Evolutionary conservation across 169 alveolate species (phyloP), one percentile per base, ranked within the genome.

Genomic region (Eimeria falciformis): DNA sequence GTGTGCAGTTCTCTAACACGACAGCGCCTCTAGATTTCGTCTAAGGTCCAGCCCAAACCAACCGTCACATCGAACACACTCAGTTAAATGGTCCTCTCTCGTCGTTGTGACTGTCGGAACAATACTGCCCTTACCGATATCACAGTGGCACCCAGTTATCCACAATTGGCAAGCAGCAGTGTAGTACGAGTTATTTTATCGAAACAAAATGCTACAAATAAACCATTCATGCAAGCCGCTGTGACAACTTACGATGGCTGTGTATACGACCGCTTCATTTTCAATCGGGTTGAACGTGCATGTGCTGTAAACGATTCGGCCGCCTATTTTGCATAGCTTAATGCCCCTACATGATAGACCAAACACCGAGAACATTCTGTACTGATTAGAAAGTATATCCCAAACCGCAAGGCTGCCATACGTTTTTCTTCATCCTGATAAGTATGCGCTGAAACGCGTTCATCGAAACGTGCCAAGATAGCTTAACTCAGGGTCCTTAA

Each of bases 201-300:
- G 40, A 33, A 33, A 33, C 40, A 33, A 33, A 33, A 33, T 33
- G 40, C 40, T 33, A 2, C 40, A 33, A 33, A 33, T 33, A 33
- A 33, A 33, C 40, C 40, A 33, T 33, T 33, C 40, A 33, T 33
- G 40, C 40, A 33, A 2, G 40, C 40, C 40, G 40, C 40, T 33
- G 40, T 0, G 40, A 33, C 40, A 21, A 18, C 92, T 83, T 17
- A 82, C 91, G 96, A 91, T 95, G 92, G 65, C 97, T 85, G 96
- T 97, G 95, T 45, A 94, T 94, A 98, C 98, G 43, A 97, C 99
- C 21, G 99, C 98, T 93, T 98, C 99, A 93, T 98, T 96, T 92
- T 98, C 99, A 73, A 98, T 83, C 12, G 99, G 99, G 92, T 97
- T 98, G 45, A 98, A 93, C 1, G 98, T 95, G 95, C 99, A 98